Evolutionary conservation across 2,329 filamentous ascomycete species (phyloP).

Genomic region (Didymosphaeria variabile): DNA sequence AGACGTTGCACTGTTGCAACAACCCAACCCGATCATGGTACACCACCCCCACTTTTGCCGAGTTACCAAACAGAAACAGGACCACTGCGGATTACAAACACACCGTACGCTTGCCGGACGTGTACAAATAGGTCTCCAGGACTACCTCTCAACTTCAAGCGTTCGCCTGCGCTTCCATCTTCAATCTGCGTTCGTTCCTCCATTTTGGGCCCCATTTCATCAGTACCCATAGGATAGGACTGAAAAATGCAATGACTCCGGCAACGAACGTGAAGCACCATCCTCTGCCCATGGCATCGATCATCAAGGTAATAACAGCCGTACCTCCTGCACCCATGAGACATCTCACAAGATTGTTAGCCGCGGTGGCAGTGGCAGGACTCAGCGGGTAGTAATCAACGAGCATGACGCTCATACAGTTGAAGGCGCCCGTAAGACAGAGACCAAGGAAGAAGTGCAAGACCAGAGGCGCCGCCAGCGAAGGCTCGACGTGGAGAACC

Average conservation of each 20-base stretch:
- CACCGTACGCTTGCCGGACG: neutral
- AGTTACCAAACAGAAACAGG: too few species aligned
- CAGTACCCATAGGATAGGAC: constrained; percentile 54
- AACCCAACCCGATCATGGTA: too few species aligned
- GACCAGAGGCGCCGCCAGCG: constrained; percentile 50
- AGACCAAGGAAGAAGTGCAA: constrained; percentile 62
- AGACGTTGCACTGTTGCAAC: constrained; percentile 12
- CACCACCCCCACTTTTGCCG: too few species aligned
- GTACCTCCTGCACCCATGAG: constrained; percentile 48
- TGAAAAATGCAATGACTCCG: constrained; percentile 48
- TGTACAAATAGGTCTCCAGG: too few species aligned
- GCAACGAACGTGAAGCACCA: constrained; percentile 58
- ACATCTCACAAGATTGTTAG: constrained; percentile 41
- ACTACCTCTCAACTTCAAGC: neutral
- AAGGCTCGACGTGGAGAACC: constrained; percentile 44
- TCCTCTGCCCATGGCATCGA: constrained; percentile 48
- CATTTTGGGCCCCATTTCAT: constrained; percentile 53
- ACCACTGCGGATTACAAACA: neutral
- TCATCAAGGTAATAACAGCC: constrained; percentile 47
- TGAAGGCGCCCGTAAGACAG: constrained; percentile 67
- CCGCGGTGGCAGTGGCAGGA: constrained; percentile 50
- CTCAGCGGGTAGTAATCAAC: constrained; percentile 49
- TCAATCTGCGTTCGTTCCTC: constrained; percentile 52
- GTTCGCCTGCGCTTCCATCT: constrained; percentile 14
- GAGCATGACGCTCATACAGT: constrained; percentile 47